These are phyloP conservation scores for Solanum medicagineum DNA, from an alignment of 257 asterid genomes.

Conservation along the genomic window DNA sequence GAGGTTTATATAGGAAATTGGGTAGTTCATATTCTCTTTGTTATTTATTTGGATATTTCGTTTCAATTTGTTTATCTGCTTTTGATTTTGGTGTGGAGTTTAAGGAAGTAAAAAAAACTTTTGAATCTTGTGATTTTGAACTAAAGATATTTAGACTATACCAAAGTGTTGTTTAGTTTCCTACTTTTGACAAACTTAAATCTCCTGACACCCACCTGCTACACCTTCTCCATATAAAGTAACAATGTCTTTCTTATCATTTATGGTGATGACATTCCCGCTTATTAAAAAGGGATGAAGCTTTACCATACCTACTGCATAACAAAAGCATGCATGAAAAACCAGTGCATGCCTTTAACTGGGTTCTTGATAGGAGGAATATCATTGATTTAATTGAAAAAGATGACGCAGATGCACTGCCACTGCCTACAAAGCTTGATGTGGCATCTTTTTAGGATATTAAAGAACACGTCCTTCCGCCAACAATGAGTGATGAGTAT, in stretches of 20 bases:
- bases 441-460: neutral
- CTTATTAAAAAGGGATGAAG: neutral
- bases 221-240: too few relatives aligned
- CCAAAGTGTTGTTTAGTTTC: too few relatives aligned
- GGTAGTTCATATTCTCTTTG: too few relatives aligned
- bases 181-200: too few relatives aligned
- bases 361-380: neutral
- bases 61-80: too few relatives aligned
- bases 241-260: neutral
- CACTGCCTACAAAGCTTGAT: neutral
- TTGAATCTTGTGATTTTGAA: too few relatives aligned
- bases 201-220: too few relatives aligned
- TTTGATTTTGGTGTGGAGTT: too few relatives aligned
- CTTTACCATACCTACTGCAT: neutral
- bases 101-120: too few relatives aligned
- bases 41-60: too few relatives aligned
- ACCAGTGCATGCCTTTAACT: neutral
- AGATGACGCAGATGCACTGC: neutral
- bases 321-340: neutral
- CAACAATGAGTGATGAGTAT: neutral
- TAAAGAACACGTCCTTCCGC: neutral
- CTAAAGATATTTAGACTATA: too few relatives aligned
- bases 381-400: neutral
- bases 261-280: neutral
- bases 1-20: too few relatives aligned